Conservation (phyloP, 2,329 filamentous ascomycete genomes). For the Bertia moriformis region DNA sequence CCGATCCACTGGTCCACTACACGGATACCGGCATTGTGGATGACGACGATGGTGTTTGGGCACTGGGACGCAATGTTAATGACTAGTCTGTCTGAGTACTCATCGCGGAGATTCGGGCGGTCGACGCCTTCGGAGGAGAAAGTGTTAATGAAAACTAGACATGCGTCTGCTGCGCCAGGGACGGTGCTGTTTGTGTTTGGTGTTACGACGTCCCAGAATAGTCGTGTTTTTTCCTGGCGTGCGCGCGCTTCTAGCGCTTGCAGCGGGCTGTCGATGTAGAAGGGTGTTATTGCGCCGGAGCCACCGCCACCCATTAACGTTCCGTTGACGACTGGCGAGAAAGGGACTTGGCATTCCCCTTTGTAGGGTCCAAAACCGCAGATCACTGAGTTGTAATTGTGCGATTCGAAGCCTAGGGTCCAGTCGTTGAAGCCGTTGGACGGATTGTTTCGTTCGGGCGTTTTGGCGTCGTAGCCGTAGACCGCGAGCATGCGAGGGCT, state of each 20-base stretch:
- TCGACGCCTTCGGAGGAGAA: slow-evolving; percentile 63
- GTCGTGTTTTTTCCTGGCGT: slow-evolving; percentile 35
- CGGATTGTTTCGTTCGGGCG: too few relatives aligned
- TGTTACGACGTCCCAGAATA: slow-evolving; percentile 44
- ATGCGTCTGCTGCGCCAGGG: slow-evolving; percentile 48
- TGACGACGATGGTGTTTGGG: slow-evolving; percentile 46
- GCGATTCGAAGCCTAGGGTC: too few relatives aligned
- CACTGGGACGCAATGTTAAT: slow-evolving; percentile 40
- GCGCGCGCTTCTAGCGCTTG: slow-evolving; percentile 37
- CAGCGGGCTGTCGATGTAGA: slow-evolving; percentile 33
- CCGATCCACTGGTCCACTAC: slow-evolving; percentile 47
- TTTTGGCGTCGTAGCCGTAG: slow-evolving; percentile 49
- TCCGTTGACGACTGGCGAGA: slow-evolving; percentile 32
- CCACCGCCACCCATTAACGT: slow-evolving; percentile 30
- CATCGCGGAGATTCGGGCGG: slow-evolving; percentile 46
- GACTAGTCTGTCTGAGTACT: slow-evolving; percentile 44
- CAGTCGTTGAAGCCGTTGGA: slow-evolving; percentile 17
- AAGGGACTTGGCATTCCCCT: too few relatives aligned
- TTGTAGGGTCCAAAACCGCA: slow-evolving; percentile 16
- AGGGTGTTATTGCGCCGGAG: slow-evolving; percentile 29
- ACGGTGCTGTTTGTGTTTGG: too few relatives aligned
- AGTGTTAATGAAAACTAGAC: slow-evolving; percentile 51
- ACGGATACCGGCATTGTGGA: slow-evolving; percentile 49
- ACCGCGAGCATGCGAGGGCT: slow-evolving; percentile 32
- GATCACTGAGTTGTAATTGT: too few relatives aligned